Base-by-base conservation (phyloP, 768 basidiomycete species). In the Plicaturopsis crispa region DNA sequence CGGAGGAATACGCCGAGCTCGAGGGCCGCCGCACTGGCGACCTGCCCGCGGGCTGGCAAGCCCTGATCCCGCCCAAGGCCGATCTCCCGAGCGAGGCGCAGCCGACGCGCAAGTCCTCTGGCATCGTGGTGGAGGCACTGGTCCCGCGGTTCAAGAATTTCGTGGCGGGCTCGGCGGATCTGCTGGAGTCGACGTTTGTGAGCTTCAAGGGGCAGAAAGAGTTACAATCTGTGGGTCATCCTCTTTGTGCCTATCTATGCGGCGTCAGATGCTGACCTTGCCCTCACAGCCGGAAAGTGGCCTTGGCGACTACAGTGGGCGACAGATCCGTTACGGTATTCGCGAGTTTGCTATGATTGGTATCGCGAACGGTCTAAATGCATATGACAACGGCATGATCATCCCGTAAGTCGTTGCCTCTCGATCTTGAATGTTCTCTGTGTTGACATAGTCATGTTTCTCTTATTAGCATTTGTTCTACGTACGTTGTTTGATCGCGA, bases 271-370 rank as follows among this genome's bases (percentile, higher is more conserved):
- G 35, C 33, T 42, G 26, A 36, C 19, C 13, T 5, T 38, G 18
- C n/a, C n/a, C 16, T 16, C 5, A 17, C 28, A 45, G 40, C 44
- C 44, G 2, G 44, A 41, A 16, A 42, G 40, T 18, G 31, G 36
- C 11, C 31, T 41, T 4, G 44, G 44, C 18, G 40, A 42, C 22
- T 45, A 45, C 26, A 23, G 20, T 11, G 44, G 44, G 14, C 40
- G 44, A 8, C 44, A 45, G 20, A 45, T 45, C 24, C 40, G 44
- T 0, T 45, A 45, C 22, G 44, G 44, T 14, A 45, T 45, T 35
- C 44, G 44, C 18, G 44, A 45, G 30, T 45, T 45, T 23, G 40
- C 44, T 4, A 45, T 45, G 44, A 39, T 38, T 24, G 44, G 17
- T 4, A 36, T 45, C 19, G 41, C 44, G 31, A 44, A 45, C 33